A percentile compares a stretch with the other conserved stretches of the same genome.
phyloP scores from a whole-genome alignment of 495 filamentous ascomycete genomes.

The Hypoxylon rickii region DNA sequence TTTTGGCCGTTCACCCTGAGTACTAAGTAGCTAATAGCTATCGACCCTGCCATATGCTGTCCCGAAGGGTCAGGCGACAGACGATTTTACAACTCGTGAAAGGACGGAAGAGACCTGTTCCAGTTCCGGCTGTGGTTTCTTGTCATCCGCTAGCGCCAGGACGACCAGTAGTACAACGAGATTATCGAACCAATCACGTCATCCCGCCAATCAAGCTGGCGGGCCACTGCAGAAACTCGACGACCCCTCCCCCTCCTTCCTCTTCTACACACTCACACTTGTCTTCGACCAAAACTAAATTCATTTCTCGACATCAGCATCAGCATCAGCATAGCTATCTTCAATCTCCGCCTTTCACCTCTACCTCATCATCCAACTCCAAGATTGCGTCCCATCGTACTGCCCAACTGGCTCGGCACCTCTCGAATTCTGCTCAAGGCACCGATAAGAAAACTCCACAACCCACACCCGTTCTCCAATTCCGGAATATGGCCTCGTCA shows the following conservation, averaged over 20 bases:
- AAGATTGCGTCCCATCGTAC: conserved; percentile 52
- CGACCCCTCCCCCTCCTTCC: conserved; percentile 49
- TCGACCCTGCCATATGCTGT: too few species aligned
- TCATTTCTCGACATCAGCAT: too few species aligned
- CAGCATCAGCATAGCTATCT: too few species aligned
- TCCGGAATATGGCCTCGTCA: conserved; percentile 55
- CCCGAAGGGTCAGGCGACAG: conserved; percentile 6
- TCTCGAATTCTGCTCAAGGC: conserved; percentile 46
- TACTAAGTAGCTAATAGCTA: too few species aligned
- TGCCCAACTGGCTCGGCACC: conserved; percentile 61
- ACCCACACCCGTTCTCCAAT: conserved; percentile 46
- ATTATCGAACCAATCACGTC: conserved; percentile 31
- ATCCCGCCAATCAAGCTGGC: conserved; percentile 25
- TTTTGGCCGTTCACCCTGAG: too few species aligned
- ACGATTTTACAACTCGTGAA: conserved; percentile 4
- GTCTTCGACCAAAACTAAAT: conserved; percentile 31
- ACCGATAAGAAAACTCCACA: background rate
- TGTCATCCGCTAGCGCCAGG: background rate
- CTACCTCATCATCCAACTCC: conserved; percentile 34
- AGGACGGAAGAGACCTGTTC: background rate
- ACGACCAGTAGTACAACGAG: conserved; percentile 25
- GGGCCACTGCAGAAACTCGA: conserved; percentile 24
- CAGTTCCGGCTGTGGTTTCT: conserved; percentile 6
- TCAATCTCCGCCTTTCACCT: conserved; percentile 40
- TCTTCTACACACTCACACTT: conserved; percentile 25